phyloP scores from a whole-genome alignment of 176 grass and related monocot genomes.

The Juncus inflexus region DNA sequence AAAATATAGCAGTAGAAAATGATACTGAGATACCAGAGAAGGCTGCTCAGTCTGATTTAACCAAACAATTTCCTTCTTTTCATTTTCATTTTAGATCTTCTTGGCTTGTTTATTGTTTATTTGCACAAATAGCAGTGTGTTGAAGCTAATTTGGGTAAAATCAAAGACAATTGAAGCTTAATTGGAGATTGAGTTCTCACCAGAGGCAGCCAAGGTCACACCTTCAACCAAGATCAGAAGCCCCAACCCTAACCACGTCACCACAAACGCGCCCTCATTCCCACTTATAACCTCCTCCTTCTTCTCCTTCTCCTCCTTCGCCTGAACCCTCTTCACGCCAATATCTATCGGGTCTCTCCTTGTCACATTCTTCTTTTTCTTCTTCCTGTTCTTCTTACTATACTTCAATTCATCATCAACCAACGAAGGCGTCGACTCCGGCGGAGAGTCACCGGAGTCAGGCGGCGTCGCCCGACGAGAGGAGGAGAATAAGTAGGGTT shows the following conservation, averaged over 20 bases:
- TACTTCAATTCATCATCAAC: slow-evolving; percentile 33
- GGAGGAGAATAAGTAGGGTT: not conserved
- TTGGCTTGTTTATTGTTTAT: not conserved
- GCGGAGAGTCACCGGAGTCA: slow-evolving; percentile 3
- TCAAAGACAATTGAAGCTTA: too few relatives aligned
- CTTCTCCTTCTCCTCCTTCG: slow-evolving; percentile 39
- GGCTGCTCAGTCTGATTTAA: too few relatives aligned
- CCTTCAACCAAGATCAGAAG: slow-evolving; percentile 75
- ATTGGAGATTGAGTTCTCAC: slow-evolving; percentile 23
- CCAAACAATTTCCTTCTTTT: too few relatives aligned
- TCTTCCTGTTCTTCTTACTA: slow-evolving; percentile 37
- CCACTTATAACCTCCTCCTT: slow-evolving; percentile 42
- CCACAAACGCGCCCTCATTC: slow-evolving; percentile 78
- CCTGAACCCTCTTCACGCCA: not conserved
- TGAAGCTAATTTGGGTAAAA: too few relatives aligned
- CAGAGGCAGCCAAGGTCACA: slow-evolving; percentile 69
- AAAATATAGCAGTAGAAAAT: not conserved
- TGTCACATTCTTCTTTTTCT: slow-evolving; percentile 43
- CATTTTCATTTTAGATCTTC: not conserved
- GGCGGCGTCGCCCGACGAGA: slow-evolving; percentile 22
- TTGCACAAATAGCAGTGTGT: too few relatives aligned
- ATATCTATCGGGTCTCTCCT: slow-evolving; percentile 46
- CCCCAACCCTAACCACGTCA: slow-evolving; percentile 80
- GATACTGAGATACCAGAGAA: not conserved
- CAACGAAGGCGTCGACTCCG: not conserved